Conservation (phyloP, 1,139 yeast genomes). For the Candida smagusa region DNA sequence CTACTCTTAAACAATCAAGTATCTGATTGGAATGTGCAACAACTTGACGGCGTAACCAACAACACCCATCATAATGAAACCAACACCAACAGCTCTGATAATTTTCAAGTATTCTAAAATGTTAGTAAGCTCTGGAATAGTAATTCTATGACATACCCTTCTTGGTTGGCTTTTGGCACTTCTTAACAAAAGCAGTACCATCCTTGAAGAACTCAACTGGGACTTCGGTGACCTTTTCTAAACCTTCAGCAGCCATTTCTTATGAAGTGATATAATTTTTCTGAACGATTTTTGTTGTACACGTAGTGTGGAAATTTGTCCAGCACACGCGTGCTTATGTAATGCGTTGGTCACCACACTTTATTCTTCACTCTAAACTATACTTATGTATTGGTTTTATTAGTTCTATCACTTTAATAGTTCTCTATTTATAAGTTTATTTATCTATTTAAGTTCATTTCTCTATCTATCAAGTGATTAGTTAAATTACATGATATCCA, state of each 20-base stretch:
- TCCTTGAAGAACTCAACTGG: conserved; percentile 91
- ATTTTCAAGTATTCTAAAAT: conserved; percentile 76
- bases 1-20: conserved; percentile 72
- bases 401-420: too few species aligned
- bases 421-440: too few species aligned
- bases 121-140: conserved; percentile 23
- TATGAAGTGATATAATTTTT: neutral
- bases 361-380: too few species aligned
- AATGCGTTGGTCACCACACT: too few species aligned
- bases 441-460: too few species aligned
- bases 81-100: conserved; percentile 93
- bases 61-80: conserved; percentile 96
- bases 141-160: conserved; percentile 52
- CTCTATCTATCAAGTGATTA: too few species aligned
- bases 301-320: conserved; percentile 3
- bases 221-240: conserved; percentile 83
- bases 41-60: conserved; percentile 95
- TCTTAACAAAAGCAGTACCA: conserved; percentile 81
- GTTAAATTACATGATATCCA: conserved; percentile 36
- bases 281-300: conserved; percentile 4
- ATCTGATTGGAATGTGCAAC: conserved; percentile 95
- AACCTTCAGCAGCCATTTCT: conserved; percentile 56
- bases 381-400: too few species aligned
- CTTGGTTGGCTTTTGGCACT: conserved; percentile 90
- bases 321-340: neutral